phyloP scores from a whole-genome alignment of 2,329 filamentous ascomycete species.

The Exophiala xenobiotica region DNA sequence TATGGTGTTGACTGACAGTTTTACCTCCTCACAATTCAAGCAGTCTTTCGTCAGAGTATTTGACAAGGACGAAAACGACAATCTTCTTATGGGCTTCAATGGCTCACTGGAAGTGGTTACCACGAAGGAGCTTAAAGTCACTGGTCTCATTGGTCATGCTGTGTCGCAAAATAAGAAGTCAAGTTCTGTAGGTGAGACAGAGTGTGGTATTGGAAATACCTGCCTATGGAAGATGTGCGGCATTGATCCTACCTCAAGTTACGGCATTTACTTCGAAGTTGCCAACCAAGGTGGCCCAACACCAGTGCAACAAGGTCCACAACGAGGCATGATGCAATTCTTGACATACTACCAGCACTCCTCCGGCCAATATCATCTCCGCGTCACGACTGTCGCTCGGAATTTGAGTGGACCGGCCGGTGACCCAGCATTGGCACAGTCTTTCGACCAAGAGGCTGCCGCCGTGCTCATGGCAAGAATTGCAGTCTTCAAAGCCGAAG shows the following conservation, averaged over 20 bases:
- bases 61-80: constrained; percentile 93
- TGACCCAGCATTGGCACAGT: constrained; percentile 91
- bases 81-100: constrained; percentile 97
- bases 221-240: constrained; percentile 99
- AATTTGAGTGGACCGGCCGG: constrained; percentile 91
- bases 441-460: constrained; percentile 96
- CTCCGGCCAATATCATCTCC: constrained; percentile 90
- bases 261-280: constrained; percentile 97
- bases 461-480: constrained; percentile 99
- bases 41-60: constrained; percentile 97
- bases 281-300: constrained; percentile 86
- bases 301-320: constrained; percentile 79
- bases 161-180: constrained; percentile 98
- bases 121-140: constrained; percentile 97
- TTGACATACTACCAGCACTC: constrained; percentile 98
- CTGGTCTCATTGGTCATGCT: constrained; percentile 92
- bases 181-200: constrained; percentile 91
- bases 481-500: constrained; percentile 97
- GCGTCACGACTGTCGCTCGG: constrained; percentile 89
- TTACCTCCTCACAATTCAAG: constrained; percentile 98
- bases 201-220: constrained; percentile 97
- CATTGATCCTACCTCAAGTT: constrained; percentile 89
- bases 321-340: constrained; percentile 97
- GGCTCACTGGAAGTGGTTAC: constrained; percentile 92
- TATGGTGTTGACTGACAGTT: constrained; percentile 97